Base-by-base conservation (phyloP, 2,329 filamentous ascomycete genomes). In the Aspergillus chevalieri region DNA sequence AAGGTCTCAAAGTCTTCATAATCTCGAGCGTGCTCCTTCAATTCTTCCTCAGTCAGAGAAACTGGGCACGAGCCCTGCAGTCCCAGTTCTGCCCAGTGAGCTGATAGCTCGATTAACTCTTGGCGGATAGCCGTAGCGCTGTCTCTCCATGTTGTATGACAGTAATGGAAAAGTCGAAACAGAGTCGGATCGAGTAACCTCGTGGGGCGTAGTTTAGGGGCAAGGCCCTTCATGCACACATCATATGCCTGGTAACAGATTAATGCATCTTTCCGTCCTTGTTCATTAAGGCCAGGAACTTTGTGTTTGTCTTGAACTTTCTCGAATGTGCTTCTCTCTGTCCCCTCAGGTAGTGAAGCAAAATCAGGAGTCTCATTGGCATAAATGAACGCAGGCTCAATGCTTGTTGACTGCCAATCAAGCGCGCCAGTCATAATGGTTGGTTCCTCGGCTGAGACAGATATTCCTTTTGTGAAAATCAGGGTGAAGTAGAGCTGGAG, bases 331-430 rank as follows among this genome's bases (percentile, higher is more conserved):
- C 56, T 43, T 30, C 51, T 47, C n/a, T 56, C 60, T 6, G 38
- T 15, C 2, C 36, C 30, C 2, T 26, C 15, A 3, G 55, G 57
- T 3, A 56, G 50, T 43, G 52, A 44, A 44, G 58, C 60, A 48
- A 69, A 68, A 53, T 66, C 62, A 14, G 62, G 60, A 0, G 52
- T 52, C 34, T 59, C 52, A n/a, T 62, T 58, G 3, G 59, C 52
- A 42, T 66, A 65, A 6, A 58, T 56, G 39, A 69, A 68, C 2
- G 61, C 58, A 4, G 65, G 65, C 38, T 67, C 57, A 17, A 67
- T 57, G 33, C 56, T 60, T 19, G 66, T 48, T 43, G 58, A 57
- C 48, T 69, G 63, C 66, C 62, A 69, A 44, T 69, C 66, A 44
- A 69, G 64, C 0, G 70, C 26, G 9, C 57, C 56, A 3, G 65